Evolutionary conservation across 495 filamentous ascomycete species (phyloP), one percentile per base, ranked within the genome.

Genomic region (Penicillium flavigenum): DNA sequence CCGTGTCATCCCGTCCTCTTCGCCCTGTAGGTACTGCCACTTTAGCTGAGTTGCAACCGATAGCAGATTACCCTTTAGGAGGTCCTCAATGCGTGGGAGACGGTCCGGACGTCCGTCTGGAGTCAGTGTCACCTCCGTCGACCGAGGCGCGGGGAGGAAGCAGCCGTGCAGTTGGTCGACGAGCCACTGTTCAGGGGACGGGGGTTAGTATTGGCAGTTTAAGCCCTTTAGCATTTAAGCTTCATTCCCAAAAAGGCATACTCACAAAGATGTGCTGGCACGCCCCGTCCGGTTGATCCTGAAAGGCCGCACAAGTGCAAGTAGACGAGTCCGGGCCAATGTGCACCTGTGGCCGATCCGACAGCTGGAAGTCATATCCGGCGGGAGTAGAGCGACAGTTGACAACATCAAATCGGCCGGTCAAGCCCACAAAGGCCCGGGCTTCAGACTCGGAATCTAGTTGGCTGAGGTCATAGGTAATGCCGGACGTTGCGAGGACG

Each of bases 211-310:
- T 59, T 20, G 41, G 32, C 20, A 32, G 2, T 29, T 11, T 22
- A n/a, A 36, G 29, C 44, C 29, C 31, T 4, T 9, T 1, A 16
- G 19, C 14, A 6, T 45, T 19, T 14, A 39, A 34, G 8, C 16
- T 24, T 42, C 16, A 9, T 5, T 10, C 22, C 11, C n/a, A 8
- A 27, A 44, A 41, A 65, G 51, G 24, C 19, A 38, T 27, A 67
- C 75, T 70, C 58, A 78, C 77, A 62, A 77, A 78, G 38, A 79
- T 76, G 57, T 79, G 77, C 31, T 75, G 73, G 47, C 76, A 79
- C 5, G 76, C 73, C 36, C 70, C 66, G 16, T 64, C 63, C n/a
- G 71, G 63, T 22, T 58, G 63, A 42, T 52, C 56, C 29, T 63
- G 41, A 39, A 73, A 78, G 39, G 65, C 64, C 22, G 64, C 63